phyloP scores from a whole-genome alignment of 176 grass and related monocot species.

The Juncus effusus region DNA sequence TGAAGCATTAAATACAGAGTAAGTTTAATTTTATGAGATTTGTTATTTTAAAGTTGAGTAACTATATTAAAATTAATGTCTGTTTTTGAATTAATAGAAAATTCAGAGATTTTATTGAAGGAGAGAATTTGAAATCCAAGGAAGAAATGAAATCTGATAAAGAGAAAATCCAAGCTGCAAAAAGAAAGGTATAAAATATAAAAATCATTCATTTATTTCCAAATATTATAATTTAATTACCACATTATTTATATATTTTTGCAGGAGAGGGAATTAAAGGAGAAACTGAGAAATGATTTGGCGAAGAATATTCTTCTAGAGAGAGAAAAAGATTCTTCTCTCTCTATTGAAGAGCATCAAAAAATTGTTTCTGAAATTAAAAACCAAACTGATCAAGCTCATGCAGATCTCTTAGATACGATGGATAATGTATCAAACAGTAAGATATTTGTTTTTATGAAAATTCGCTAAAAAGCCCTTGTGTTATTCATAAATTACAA shows the following conservation, averaged over 20 bases:
- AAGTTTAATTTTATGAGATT: constrained; percentile 36
- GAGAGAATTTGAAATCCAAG: constrained; percentile 43
- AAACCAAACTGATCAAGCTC: constrained; percentile 39
- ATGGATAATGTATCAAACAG: constrained; percentile 33
- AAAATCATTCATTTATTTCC: neutral
- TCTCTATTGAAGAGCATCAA: constrained; percentile 42
- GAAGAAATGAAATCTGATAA: constrained; percentile 43
- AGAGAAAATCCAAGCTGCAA: constrained; percentile 51
- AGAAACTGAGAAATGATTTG: constrained; percentile 53
- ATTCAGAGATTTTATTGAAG: constrained; percentile 61
- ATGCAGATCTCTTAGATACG: constrained; percentile 48
- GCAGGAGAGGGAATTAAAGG: constrained; percentile 76
- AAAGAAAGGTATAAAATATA: constrained; percentile 55
- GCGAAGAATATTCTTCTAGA: constrained; percentile 33
- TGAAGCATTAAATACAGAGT: constrained; percentile 61
- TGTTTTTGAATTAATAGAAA: constrained; percentile 42
- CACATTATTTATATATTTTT: constrained; percentile 8
- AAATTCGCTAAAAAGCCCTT: neutral
- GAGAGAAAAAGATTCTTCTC: constrained; percentile 27
- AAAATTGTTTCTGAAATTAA: constrained; percentile 69
- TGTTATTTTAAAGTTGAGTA: constrained; percentile 25
- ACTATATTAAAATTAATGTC: constrained; percentile 16
- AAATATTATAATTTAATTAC: neutral
- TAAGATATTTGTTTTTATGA: constrained; percentile 25
- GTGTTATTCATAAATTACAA: neutral